These are phyloP conservation scores for Solanum appendiculatum DNA, from an alignment of 257 asterid genomes.

Conservation along the genomic window DNA sequence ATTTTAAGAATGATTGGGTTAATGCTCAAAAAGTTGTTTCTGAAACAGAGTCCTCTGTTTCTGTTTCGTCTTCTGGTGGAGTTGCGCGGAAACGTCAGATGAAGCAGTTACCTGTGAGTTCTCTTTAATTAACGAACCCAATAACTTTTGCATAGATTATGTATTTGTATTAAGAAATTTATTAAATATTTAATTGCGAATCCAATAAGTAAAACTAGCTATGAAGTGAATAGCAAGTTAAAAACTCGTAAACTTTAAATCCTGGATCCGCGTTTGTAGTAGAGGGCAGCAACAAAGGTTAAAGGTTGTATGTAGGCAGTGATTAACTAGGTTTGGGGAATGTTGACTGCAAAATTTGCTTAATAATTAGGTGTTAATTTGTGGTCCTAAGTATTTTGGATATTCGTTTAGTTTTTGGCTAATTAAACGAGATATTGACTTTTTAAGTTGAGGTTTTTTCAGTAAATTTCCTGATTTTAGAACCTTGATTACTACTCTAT, in stretches of 20 bases:
- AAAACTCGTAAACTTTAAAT: background rate
- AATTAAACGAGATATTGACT: background rate
- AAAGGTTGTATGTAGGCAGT: background rate
- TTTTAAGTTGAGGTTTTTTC: background rate
- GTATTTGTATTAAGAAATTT: background rate
- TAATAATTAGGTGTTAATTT: background rate
- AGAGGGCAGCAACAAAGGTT: background rate
- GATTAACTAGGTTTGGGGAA: background rate
- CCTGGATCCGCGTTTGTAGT: background rate
- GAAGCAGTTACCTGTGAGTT: constrained; percentile 35
- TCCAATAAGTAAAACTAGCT: background rate
- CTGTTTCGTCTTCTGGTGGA: background rate
- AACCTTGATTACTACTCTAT: background rate
- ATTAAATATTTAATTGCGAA: background rate
- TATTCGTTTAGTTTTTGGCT: background rate
- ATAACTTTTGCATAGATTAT: background rate
- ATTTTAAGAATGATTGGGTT: constrained; percentile 29
- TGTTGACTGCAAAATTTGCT: background rate
- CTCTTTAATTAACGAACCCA: background rate
- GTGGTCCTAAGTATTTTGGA: background rate
- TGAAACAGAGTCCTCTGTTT: constrained; percentile 16
- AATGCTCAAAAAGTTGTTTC: constrained; percentile 43
- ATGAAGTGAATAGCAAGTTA: background rate
- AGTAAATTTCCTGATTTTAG: background rate
- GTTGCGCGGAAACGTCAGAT: constrained; percentile 13